phyloP scores from a whole-genome alignment of 352 stramenopile species.

The Pythium brachiatum region DNA sequence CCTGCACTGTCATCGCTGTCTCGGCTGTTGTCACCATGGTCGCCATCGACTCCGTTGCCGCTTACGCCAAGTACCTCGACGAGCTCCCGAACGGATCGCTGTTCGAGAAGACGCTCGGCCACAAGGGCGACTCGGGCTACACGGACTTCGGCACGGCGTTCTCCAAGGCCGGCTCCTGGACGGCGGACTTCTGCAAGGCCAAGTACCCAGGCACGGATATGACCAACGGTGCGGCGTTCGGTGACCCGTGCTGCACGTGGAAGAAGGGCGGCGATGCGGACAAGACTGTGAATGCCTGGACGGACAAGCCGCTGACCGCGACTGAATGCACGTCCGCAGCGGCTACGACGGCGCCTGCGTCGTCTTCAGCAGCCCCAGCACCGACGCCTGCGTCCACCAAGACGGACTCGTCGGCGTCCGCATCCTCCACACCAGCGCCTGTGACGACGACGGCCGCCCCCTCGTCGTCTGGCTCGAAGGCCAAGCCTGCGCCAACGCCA shows the following conservation, averaged over 20 bases:
- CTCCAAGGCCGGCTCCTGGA: constrained; percentile 25
- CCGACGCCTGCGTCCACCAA: too few species aligned
- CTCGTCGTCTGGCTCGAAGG: neutral
- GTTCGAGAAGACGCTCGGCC: constrained; percentile 35
- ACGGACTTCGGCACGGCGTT: constrained; percentile 39
- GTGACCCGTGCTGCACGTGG: constrained; percentile 51
- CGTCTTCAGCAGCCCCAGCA: neutral
- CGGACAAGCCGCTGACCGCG: neutral
- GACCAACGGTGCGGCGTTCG: constrained; percentile 52
- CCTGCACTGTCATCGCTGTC: constrained; percentile 63
- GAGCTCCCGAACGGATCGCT: constrained; percentile 39
- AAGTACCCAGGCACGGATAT: constrained; percentile 34
- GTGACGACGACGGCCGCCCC: neutral
- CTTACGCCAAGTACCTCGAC: constrained; percentile 26
- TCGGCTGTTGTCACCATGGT: constrained; percentile 72
- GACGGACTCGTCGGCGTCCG: neutral
- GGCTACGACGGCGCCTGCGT: neutral
- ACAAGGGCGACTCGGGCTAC: constrained; percentile 25
- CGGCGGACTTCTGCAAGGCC: constrained; percentile 30
- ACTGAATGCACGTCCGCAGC: neutral
- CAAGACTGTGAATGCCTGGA: neutral
- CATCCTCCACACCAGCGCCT: neutral
- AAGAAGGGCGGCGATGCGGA: constrained; percentile 15
- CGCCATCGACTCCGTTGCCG: constrained; percentile 74
- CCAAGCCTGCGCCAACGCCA: too few species aligned